A percentile compares a stretch with the other conserved stretches of the same genome.
Evolutionary conservation across 352 stramenopile genomes (phyloP).

Genomic region (Phytophthora cactorum): DNA sequence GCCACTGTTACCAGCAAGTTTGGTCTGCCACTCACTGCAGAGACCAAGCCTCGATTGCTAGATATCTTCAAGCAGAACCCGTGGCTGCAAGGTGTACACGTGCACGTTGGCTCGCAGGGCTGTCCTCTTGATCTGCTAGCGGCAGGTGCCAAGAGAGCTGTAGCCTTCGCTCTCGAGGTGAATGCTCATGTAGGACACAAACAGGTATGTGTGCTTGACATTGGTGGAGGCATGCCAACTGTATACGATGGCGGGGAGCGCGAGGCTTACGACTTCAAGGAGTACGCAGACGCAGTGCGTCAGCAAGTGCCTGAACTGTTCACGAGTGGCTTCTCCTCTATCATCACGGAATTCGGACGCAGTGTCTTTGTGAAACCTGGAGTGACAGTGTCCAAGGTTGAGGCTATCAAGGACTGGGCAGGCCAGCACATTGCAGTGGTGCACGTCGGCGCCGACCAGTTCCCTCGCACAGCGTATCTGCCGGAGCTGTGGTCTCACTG

Average conservation of each 20-base stretch:
- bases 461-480: constrained; percentile 89
- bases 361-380: constrained; percentile 89
- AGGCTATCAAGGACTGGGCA: constrained; percentile 89
- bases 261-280: constrained; percentile 79
- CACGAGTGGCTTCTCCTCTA: constrained; percentile 66
- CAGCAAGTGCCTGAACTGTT: constrained; percentile 84
- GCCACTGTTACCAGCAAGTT: constrained; percentile 93
- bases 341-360: constrained; percentile 94
- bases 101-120: constrained; percentile 91
- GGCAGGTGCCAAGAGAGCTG: constrained; percentile 72
- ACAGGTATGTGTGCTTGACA: constrained; percentile 87
- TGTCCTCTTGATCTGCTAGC: constrained; percentile 86
- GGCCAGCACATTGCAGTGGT: constrained; percentile 83
- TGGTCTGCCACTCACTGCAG: constrained; percentile 73
- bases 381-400: constrained; percentile 87
- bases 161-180: constrained; percentile 79
- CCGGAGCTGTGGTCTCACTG: constrained; percentile 85
- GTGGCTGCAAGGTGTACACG: constrained; percentile 90
- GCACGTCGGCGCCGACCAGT: constrained; percentile 92
- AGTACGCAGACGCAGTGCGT: constrained; percentile 80
- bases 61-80: constrained; percentile 67
- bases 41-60: constrained; percentile 60
- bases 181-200: constrained; percentile 62
- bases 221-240: constrained; percentile 91
- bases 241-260: constrained; percentile 81